Base-by-base conservation (phyloP, 1,284 basidiomycete species). In the Trametes sp. region DNA sequence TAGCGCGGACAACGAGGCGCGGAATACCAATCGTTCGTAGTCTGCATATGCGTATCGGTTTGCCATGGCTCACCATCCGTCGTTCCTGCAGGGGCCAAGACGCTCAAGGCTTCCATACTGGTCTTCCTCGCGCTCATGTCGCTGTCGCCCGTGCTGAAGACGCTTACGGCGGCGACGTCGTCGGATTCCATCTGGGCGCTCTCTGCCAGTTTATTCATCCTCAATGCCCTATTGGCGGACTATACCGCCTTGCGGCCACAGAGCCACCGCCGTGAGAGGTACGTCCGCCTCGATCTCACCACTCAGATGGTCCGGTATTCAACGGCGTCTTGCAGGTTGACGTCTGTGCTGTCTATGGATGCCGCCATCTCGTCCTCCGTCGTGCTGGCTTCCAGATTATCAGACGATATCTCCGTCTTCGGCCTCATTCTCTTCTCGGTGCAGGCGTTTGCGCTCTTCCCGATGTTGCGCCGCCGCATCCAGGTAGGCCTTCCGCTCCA, bases 151-250 rank as follows among this genome's bases (percentile, higher is more conserved):
- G 92, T 98, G 5, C 80, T 99, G 60, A 87, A 92, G 66, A 98
- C 96, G 1, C 79, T 99, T 68, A 98, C 95, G 13, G 93, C 94
- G 44, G 94, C 96, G 9, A 98, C 96, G 0, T 98, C 97, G 21
- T 93, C 91, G 14, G 98, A 99, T 75, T 96, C 95, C 28, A 98
- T 98, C 69, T 98, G 96, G 95, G 96, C 96, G 8, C 79, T 98
- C 49, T 87, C 94, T 50, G 85, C 85, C 14, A 78, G 79, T 66
- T 80, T 95, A 35, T 88, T 92, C 70, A 76, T 81, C 44, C 76
- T 90, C 44, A 88, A 89, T 72, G 77, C 87, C 5, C 76, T 90
- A 38, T 75, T 94, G 13, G 87, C 87, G 4, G 90, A 94, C 75
- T 93, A 92, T 70, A 74, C 83, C 74, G 70, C 76, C 63, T 70